These are phyloP conservation scores for Fraxinus americana DNA, from an alignment of 257 asterid species.

Conservation along the genomic window DNA sequence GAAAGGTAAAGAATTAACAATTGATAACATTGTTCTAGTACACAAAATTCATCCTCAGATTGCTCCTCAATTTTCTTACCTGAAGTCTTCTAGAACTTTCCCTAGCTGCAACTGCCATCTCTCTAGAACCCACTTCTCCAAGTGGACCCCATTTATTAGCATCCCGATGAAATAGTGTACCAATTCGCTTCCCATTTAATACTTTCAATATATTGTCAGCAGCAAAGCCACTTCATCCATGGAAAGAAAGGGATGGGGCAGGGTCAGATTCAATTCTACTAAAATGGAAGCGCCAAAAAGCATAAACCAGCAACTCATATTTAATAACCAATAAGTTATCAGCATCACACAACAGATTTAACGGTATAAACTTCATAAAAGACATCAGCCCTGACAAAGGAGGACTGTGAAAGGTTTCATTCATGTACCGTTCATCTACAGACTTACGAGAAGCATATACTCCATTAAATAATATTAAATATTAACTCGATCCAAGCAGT, in stretches of 20 bases:
- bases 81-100: conserved; percentile 70
- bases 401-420: background rate
- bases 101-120: conserved; percentile 82
- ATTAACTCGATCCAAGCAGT: background rate
- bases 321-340: background rate
- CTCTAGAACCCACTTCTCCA: conserved; percentile 51
- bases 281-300: background rate
- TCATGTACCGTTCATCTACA: background rate
- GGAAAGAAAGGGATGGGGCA: conserved; percentile 17
- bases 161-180: conserved; percentile 78
- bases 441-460: background rate
- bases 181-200: conserved; percentile 62
- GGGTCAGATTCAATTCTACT: background rate
- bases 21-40: background rate
- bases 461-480: no score
- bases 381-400: background rate
- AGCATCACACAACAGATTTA: background rate
- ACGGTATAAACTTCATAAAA: background rate
- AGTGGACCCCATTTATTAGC: conserved; percentile 54
- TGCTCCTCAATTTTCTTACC: conserved; percentile 33
- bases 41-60: background rate
- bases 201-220: conserved; percentile 61
- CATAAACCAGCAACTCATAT: background rate
- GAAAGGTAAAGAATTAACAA: conserved; percentile 20
- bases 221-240: conserved; percentile 60